Evolutionary conservation across 1,284 basidiomycete species (phyloP), one percentile per base, ranked within the genome.

Genomic region (Hemileia vastatrix): DNA sequence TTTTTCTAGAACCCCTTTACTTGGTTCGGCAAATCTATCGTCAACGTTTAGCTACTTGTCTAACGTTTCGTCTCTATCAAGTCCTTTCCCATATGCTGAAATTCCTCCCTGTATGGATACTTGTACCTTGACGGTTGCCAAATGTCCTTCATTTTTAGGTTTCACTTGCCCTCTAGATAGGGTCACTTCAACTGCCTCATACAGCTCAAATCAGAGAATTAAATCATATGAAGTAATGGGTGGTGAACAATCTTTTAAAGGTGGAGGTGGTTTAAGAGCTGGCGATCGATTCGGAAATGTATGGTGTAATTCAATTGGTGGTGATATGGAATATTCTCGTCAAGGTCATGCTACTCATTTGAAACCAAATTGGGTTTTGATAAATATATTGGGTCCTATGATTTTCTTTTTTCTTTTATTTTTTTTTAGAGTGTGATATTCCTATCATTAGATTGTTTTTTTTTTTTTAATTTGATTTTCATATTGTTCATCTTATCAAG

Each of bases 31-130:
- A 13, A 56, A 64, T 50, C 54, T 68, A 31, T 33, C n/a, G n/a
- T n/a, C n/a, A n/a, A n/a, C n/a, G n/a, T n/a, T n/a, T n/a, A n/a
- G n/a, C n/a, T n/a, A n/a, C n/a, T n/a, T n/a, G 13, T 13, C 27
- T 3, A 21, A 53, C 27, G 62, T 61, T 1, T 67, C 60, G 21
- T 27, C 13, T 19, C 11, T 51, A 5, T 47, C 31, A 4, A 31
- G 49, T 9, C 33, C 62, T 1, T 74, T 72, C 49, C 70, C 70
- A 0, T 74, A 74, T 53, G 54, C 50, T 27, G 72, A 74, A 45
- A 52, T 72, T 4, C 68, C 67, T 6, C 71, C 72, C n/a, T 72
- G 71, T 58, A 59, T 66, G 18, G 68, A 66, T 19, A 57, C 67
- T 4, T 74, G 72, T 51, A 18, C 66, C 24, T 53, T 69, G 4